These are phyloP conservation scores for Fomitopsis serialis DNA, from an alignment of 768 basidiomycete genomes.

Conservation along the genomic window DNA sequence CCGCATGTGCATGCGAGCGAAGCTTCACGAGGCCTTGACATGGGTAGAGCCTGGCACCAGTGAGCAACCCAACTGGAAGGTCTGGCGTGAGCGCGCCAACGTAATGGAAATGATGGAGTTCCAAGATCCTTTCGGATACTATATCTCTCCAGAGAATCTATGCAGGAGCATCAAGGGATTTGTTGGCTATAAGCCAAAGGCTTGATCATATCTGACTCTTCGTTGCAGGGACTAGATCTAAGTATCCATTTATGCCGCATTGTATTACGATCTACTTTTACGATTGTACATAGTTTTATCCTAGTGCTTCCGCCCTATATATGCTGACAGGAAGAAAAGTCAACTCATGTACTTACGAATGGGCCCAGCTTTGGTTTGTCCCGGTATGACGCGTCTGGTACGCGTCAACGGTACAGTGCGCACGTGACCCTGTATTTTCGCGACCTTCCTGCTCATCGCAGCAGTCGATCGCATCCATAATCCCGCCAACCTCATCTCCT, in stretches of 20 bases:
- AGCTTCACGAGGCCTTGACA: conserved; percentile 37
- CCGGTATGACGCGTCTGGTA: not conserved
- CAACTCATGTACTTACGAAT: no score
- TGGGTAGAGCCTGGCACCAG: conserved; percentile 42
- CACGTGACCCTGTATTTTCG: conserved; percentile 2
- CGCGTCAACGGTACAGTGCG: not conserved
- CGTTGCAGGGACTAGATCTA: no score
- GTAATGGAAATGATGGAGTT: conserved; percentile 6
- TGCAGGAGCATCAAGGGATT: conserved; percentile 42
- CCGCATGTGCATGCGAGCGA: conserved; percentile 55
- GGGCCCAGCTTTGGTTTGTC: no score
- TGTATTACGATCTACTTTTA: no score
- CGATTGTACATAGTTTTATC: no score
- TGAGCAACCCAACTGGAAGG: conserved; percentile 15
- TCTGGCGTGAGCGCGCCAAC: conserved; percentile 12
- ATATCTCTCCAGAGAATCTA: conserved; percentile 14
- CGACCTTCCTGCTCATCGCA: not conserved
- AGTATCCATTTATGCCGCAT: no score
- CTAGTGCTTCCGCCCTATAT: no score
- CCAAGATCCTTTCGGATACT: not conserved
- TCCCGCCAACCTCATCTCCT: not conserved
- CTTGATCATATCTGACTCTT: not conserved
- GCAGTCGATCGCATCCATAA: conserved; percentile 1
- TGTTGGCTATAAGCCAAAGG: conserved; percentile 40
- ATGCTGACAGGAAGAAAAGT: no score